Evolutionary conservation across 345 rosid species (phyloP).

Genomic region (Ricinus communis): DNA sequence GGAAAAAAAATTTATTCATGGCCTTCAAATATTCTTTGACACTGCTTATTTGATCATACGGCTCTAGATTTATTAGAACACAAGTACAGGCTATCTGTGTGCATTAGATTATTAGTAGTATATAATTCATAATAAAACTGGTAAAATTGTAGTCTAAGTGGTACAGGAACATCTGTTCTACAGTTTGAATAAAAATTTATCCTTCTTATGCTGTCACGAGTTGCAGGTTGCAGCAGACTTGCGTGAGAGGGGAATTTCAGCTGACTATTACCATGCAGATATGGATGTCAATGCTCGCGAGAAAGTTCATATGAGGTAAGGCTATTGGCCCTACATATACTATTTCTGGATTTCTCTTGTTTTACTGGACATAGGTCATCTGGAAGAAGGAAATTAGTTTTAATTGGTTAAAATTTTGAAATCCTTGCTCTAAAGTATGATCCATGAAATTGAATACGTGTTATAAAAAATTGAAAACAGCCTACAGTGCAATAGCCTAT

Average conservation of each 20-base stretch:
- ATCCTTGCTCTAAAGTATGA: too few species aligned
- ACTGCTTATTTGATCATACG: background rate
- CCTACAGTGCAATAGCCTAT: background rate
- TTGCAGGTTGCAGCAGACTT: slow-evolving; percentile 81
- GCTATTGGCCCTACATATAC: too few species aligned
- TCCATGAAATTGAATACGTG: too few species aligned
- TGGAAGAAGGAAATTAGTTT: background rate
- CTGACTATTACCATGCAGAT: slow-evolving; percentile 90
- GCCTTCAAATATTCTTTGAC: background rate
- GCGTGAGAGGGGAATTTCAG: slow-evolving; percentile 69
- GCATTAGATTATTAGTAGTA: background rate
- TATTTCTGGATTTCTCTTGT: background rate
- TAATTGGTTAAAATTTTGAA: background rate
- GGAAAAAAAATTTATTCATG: too few species aligned
- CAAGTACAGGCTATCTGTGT: background rate
- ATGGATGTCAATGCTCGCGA: slow-evolving; percentile 87
- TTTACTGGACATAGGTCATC: background rate
- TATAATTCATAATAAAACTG: background rate
- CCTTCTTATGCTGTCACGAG: slow-evolving; percentile 24
- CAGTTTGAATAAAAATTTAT: slow-evolving; percentile 4
- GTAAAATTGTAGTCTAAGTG: too few species aligned
- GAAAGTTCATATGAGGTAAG: slow-evolving; percentile 78
- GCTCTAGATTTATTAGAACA: background rate
- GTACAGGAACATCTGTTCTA: background rate
- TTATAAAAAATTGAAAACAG: background rate